Percentiles rank a stretch among this genome's conserved stretches.
Evolutionary conservation across 2,329 filamentous ascomycete genomes (phyloP).

Genomic region (Trichoderma semiorbis): DNA sequence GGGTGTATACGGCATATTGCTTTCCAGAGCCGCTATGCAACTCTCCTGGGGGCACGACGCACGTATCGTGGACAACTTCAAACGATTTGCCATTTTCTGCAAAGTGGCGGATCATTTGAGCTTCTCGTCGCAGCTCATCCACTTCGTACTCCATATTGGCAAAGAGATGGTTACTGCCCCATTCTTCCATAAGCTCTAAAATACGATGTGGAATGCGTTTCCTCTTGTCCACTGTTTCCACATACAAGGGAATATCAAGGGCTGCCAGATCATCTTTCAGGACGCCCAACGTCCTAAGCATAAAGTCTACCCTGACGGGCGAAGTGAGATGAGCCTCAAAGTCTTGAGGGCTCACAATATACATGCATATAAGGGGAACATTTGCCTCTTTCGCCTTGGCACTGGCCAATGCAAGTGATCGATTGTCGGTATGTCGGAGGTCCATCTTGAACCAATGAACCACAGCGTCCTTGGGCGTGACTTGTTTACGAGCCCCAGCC

Average conservation of each 20-base stretch:
- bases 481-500: slow-evolving; percentile 45
- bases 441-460: slow-evolving; percentile 93
- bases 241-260: slow-evolving; percentile 72
- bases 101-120: slow-evolving; percentile 58
- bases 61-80: slow-evolving; percentile 74
- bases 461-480: slow-evolving; percentile 58
- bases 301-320: slow-evolving; percentile 74
- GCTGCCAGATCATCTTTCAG: slow-evolving; percentile 64
- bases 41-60: slow-evolving; percentile 71
- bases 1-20: slow-evolving; percentile 80
- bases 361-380: slow-evolving; percentile 71
- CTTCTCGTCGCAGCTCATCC: slow-evolving; percentile 79
- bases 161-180: slow-evolving; percentile 72
- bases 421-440: slow-evolving; percentile 71
- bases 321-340: slow-evolving; percentile 75
- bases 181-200: slow-evolving; percentile 62
- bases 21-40: slow-evolving; percentile 65
- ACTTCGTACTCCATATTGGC: slow-evolving; percentile 90
- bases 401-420: slow-evolving; percentile 63
- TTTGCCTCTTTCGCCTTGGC: slow-evolving; percentile 61
- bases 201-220: slow-evolving; percentile 60
- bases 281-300: slow-evolving; percentile 65
- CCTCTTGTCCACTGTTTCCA: slow-evolving; percentile 67
- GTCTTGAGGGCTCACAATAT: slow-evolving; percentile 79
- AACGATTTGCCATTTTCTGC: slow-evolving; percentile 64